Percentiles rank a stretch among this genome's conserved stretches.
These are phyloP conservation scores for Verticillium dahliae DNA, from an alignment of 2,329 filamentous ascomycete species.

Conservation along the genomic window DNA sequence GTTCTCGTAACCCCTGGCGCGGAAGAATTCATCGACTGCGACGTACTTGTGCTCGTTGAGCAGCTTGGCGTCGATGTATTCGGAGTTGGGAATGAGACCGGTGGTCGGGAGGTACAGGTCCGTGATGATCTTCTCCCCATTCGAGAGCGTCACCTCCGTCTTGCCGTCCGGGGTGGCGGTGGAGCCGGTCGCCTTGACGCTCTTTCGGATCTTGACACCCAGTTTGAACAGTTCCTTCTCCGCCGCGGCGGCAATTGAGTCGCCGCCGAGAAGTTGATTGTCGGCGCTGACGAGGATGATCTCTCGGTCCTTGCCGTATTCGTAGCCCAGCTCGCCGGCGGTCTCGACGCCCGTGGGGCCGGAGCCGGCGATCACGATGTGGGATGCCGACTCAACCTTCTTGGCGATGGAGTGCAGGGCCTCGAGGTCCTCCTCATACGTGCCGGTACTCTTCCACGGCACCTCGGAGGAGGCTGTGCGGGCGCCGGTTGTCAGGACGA, in stretches of 20 bases:
- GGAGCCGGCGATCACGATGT: constrained; percentile 50
- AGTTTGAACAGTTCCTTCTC: constrained; percentile 45
- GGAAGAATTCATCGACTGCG: constrained; percentile 43
- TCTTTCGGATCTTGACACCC: constrained; percentile 39
- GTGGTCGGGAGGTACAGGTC: constrained; percentile 53
- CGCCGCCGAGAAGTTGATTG: constrained; percentile 34
- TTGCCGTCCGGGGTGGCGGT: constrained; percentile 31
- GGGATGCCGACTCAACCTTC: constrained; percentile 35
- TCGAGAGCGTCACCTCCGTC: constrained; percentile 39
- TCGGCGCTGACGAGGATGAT: constrained; percentile 39
- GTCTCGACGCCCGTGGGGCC: constrained; percentile 51
- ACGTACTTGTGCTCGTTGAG: constrained; percentile 38
- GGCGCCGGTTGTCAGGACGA: constrained; percentile 51
- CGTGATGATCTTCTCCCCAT: constrained; percentile 39
- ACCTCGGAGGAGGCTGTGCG: constrained; percentile 29
- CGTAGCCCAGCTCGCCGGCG: constrained; percentile 46
- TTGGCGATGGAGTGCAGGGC: constrained; percentile 33
- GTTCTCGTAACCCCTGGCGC: constrained; percentile 33
- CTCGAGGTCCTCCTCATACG: constrained; percentile 34
- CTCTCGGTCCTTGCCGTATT: constrained; percentile 38
- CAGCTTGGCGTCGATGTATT: constrained; percentile 38
- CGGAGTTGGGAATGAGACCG: constrained; percentile 48
- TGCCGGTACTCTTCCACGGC: constrained; percentile 46
- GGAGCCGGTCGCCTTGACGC: constrained; percentile 30
- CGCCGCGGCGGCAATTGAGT: constrained; percentile 33